Evolutionary conservation across 108 stramenopile genomes (phyloP), one percentile per base, ranked within the genome.

Genomic region (Cyclotella cryptica): DNA sequence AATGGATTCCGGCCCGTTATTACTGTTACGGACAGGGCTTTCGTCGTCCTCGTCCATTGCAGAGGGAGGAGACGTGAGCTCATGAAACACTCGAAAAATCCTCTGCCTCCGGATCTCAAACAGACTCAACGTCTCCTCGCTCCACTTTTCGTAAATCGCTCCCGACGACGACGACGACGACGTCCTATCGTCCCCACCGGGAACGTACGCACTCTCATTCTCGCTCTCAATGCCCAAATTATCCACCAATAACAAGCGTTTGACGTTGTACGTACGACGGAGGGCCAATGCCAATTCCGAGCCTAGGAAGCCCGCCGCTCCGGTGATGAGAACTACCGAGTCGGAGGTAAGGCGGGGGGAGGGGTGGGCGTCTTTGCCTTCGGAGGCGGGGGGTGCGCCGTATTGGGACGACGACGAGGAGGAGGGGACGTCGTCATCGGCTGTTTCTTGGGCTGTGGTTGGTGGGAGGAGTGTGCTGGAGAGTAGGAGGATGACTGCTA

Each of bases 231-330:
- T 70, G 24, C 84, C 85, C 24, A 86, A 51, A 42, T 75, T 69
- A 58, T 95, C 93, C 14, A 95, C 87, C 28, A 86, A 72, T 41
- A 95, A 72, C 9, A 95, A 60, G 27, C 84, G 80, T 19, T 82
- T 80, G 2, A 88, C 84, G 30, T 69, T 47, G 77, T 95, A 95
- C 41, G 89, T 90, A 18, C 92, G 89, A 45, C 86, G 79, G 42
- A 95, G 77, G 24, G 93, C 91, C 70, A 95, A 72, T 10, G 90
- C 90, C 2, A 95, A 58, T 76, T 92, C 90, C 21, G 86, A 88
- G 39, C 94, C 94, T 65, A 95, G 52, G 75, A 92, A 93, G 55
- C 92, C 90, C 18, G 92, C 94, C 24, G 91, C 92, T 9, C 94
- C 94, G 12, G 89, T 91, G 69, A 95, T 88, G 45, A 95, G 69